Percentiles rank a stretch among this genome's conserved stretches.
These are phyloP conservation scores for Sutorius eximius DNA, from an alignment of 1,284 basidiomycete genomes.

Conservation along the genomic window DNA sequence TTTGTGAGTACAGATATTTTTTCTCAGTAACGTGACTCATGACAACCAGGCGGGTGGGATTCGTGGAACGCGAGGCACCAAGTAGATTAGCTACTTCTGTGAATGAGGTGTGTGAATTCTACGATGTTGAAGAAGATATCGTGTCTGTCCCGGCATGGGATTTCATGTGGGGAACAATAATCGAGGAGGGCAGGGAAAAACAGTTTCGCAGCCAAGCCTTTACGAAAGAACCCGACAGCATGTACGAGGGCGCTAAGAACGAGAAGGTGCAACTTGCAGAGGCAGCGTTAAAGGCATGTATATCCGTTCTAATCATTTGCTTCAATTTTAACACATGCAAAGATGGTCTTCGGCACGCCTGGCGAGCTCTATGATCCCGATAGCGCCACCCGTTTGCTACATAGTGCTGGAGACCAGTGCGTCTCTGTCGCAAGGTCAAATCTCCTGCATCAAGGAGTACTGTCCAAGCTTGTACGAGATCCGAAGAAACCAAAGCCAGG, in stretches of 20 bases:
- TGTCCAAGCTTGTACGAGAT: conserved; percentile 67
- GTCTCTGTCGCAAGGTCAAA: conserved; percentile 57
- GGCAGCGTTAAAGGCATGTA: conserved; percentile 64
- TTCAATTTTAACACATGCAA: conserved; percentile 8
- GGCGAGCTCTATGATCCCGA: conserved; percentile 63
- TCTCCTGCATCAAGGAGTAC: conserved; percentile 57
- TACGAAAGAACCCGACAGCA: conserved; percentile 44
- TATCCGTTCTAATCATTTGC: background rate
- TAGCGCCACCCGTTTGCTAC: conserved; percentile 55
- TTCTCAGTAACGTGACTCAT: conserved; percentile 7
- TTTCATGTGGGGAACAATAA: conserved; percentile 67
- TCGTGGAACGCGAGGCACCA: conserved; percentile 44
- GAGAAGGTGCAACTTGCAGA: conserved; percentile 58
- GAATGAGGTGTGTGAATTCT: conserved; percentile 47
- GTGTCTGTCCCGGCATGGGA: conserved; percentile 56
- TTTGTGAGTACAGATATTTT: conserved; percentile 54
- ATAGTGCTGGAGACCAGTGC: conserved; percentile 50
- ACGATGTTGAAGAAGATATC: conserved; percentile 49
- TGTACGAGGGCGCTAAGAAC: conserved; percentile 34
- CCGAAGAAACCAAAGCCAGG: conserved; percentile 62
- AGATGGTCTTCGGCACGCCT: conserved; percentile 80
- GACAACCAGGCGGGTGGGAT: conserved; percentile 52
- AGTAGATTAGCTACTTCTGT: conserved; percentile 47
- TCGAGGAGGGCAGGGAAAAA: conserved; percentile 77
- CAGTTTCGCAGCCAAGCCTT: conserved; percentile 60